Conservation (phyloP, 345 rosid species). For the Physaria fendleri region DNA sequence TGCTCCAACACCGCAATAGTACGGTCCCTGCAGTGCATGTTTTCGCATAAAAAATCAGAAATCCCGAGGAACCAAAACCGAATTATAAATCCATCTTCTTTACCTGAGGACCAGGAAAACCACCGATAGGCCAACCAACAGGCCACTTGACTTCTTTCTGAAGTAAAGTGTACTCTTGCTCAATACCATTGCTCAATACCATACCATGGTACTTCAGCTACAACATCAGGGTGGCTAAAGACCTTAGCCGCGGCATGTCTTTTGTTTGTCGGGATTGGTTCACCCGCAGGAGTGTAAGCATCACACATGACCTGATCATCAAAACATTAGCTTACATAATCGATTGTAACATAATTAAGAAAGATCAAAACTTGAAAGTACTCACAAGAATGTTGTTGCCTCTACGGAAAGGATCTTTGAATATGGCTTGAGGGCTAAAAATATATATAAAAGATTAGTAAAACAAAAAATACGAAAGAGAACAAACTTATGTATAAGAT, state of each 20-base stretch:
- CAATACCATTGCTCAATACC: slow-evolving; percentile 88
- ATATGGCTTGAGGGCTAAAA: slow-evolving; percentile 84
- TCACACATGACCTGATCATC: slow-evolving; percentile 86
- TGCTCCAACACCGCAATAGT: slow-evolving; percentile 74
- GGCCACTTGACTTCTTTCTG: slow-evolving; percentile 87
- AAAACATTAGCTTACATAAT: too few relatives aligned
- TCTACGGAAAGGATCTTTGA: slow-evolving; percentile 84
- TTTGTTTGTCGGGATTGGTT: slow-evolving; percentile 83
- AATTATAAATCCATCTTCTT: background rate
- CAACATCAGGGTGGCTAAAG: slow-evolving; percentile 65
- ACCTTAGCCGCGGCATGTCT: slow-evolving; percentile 70
- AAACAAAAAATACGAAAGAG: background rate
- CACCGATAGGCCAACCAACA: slow-evolving; percentile 85
- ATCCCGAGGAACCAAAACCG: background rate
- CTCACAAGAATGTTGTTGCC: slow-evolving; percentile 84
- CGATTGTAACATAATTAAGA: too few relatives aligned
- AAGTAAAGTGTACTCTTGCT: slow-evolving; percentile 88
- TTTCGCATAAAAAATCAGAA: background rate
- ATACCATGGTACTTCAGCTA: slow-evolving; percentile 69
- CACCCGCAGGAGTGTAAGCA: slow-evolving; percentile 83
- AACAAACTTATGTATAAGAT: slow-evolving; percentile 17
- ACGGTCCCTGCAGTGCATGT: slow-evolving; percentile 70
- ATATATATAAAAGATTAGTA: background rate
- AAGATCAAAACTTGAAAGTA: background rate
- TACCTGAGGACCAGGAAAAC: slow-evolving; percentile 90